Evolutionary conservation across 345 rosid genomes (phyloP).

Genomic region (Lumnitzera racemosa): DNA sequence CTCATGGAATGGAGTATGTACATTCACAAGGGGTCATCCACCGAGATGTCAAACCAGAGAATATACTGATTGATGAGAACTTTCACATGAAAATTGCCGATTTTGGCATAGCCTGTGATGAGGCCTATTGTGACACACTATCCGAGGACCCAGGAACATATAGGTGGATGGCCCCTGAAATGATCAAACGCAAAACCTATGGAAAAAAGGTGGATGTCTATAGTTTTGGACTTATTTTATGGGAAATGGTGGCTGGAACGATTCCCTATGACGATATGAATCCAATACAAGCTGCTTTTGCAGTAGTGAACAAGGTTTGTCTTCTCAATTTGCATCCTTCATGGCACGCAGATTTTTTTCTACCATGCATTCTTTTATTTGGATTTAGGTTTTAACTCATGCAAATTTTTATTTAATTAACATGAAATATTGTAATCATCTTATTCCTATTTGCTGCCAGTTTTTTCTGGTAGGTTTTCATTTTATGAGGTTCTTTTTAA

Average conservation of each 20-base stretch:
- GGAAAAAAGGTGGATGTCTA: slow-evolving; percentile 88
- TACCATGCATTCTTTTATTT: too few species aligned
- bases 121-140: slow-evolving; percentile 62
- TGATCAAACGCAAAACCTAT: slow-evolving; percentile 83
- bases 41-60: slow-evolving; percentile 98
- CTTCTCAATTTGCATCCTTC: neutral
- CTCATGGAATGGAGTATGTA: slow-evolving; percentile 88
- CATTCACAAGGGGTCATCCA: slow-evolving; percentile 86
- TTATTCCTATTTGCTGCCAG: too few species aligned
- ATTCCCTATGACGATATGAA: slow-evolving; percentile 95
- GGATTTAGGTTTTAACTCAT: too few species aligned
- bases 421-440: too few species aligned
- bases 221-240: slow-evolving; percentile 87
- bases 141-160: slow-evolving; percentile 98
- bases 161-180: slow-evolving; percentile 99
- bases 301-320: slow-evolving; percentile 88
- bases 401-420: too few species aligned
- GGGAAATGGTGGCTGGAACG: slow-evolving; percentile 95
- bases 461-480: too few species aligned
- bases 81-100: slow-evolving; percentile 83
- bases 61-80: slow-evolving; percentile 64
- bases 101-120: slow-evolving; percentile 98
- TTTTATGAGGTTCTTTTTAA: too few species aligned
- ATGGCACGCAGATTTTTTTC: too few species aligned
- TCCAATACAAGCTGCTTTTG: slow-evolving; percentile 99